Evolutionary conservation across 192 early-diverging fungal species (phyloP), one percentile per base, ranked within the genome.

Genomic region (Oehlia diaphana): DNA sequence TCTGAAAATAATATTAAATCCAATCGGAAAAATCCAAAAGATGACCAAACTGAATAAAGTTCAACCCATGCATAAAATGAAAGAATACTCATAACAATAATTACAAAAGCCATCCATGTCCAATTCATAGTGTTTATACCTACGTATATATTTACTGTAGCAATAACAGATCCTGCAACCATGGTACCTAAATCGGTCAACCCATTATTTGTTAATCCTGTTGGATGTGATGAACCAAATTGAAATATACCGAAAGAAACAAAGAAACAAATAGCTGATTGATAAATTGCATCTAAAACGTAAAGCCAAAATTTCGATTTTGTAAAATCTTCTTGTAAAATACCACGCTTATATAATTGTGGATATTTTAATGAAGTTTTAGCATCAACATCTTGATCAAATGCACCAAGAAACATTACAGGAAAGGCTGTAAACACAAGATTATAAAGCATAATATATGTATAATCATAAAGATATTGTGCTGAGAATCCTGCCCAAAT

Each of bases 391-490:
- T 97, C 96, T 85, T 94, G 92, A 84, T 98, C 95, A 83, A 95
- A 95, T 2, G 94, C 89, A 63, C 95, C 91, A 49, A 90, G 80
- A 21, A 88, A 88, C 77, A 92, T 90, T 33, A 95, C 89, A 0
- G 97, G 96, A 62, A 96, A 82, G n/a, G 92, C 90, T 21, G 97
- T 96, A 78, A 97, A 95, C 1, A 93, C 74, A 81, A 95, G 83
- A 81, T 98, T 96, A 87, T 94, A 96, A 73, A 96, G 87, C n/a
- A 92, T 88, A 67, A 97, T 91, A 66, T 93, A 92, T n/a, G 95
- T 90, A 83, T 95, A 92, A 82, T 99, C 97, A 79, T 94, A 95
- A 21, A 94, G 78, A 81, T 93, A 90, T 61, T 91, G 78, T 13
- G 92, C 92, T 0, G 94, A 95, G 82, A 93, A 97, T 67, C 93